Evolutionary conservation across 192 early-diverging fungal genomes (phyloP), one percentile per base, ranked within the genome.

Genomic region (Linnemannia hyalina): DNA sequence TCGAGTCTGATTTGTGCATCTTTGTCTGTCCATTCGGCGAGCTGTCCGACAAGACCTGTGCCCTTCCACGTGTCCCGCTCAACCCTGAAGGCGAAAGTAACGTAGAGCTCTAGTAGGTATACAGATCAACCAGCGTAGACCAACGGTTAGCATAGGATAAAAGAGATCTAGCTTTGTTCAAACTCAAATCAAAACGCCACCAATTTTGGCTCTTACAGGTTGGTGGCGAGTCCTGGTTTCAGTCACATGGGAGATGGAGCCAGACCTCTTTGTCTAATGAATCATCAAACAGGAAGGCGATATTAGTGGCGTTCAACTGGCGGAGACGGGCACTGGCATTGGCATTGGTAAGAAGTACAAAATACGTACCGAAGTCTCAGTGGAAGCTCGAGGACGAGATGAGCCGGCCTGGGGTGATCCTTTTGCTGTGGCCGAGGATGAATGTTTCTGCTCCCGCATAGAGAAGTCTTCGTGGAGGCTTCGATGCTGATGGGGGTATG

Each of bases 371-470:
- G 69, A 76, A 49, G 36, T 10, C 32, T 80, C 83, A 13, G 83
- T 85, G 0, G 78, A 80, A 0, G 83, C 83, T 47, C 83, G 73
- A 13, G 83, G 83, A 20, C 83, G 83, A 44, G 70, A 73, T 46
- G 63, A 42, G 8, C 60, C 9, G 6, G 68, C 10, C 8, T 68
- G 54, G 0, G 60, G 42, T 26, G 75, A 74, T 41, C 26, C 68
- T 60, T 77, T 82, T 35, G 68, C 47, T 4, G 63, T 77, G 70
- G 54, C 26, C 4, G 49, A 65, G 4, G 70, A 35, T 3, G 42
- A 8, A 47, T 29, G 15, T 46, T 70, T 72, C 6, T 40, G 38
- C 10, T 73, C 81, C 32, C 41, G 75, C 16, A 46, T 36, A 44
- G 18, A 11, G 7, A 41, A n/a, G 36, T 82, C 71, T 11, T 76